Conservation (phyloP, 371 early-diverging fungal species). For the Mortierella sp. region DNA sequence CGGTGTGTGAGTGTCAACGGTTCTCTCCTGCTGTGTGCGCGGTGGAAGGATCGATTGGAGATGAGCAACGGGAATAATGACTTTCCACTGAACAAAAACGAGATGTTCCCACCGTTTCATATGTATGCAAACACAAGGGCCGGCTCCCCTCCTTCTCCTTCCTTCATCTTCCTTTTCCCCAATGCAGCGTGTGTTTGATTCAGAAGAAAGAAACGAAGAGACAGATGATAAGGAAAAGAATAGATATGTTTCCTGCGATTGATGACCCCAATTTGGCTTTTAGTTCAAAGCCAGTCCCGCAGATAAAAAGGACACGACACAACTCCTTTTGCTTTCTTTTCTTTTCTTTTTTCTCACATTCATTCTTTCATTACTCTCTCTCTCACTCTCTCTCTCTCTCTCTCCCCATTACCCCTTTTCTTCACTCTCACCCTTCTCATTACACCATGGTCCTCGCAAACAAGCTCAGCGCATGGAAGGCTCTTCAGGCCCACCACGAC, state of each 20-base stretch:
- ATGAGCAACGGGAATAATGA: no score
- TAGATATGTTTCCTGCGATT: neutral
- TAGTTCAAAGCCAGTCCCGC: neutral
- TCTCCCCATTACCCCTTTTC: neutral
- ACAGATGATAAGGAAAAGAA: neutral
- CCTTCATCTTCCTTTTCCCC: neutral
- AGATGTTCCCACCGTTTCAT: neutral
- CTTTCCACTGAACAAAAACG: no score
- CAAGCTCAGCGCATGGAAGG: constrained; percentile 85
- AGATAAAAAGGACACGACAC: constrained; percentile 1
- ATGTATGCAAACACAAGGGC: neutral
- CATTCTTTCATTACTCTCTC: neutral
- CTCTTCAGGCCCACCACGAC: constrained; percentile 90
- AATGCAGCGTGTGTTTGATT: neutral
- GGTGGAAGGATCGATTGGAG: neutral
- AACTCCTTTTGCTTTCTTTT: neutral
- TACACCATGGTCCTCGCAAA: constrained; percentile 75
- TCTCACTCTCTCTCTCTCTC: neutral
- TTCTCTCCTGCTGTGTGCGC: neutral
- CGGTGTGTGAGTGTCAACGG: neutral
- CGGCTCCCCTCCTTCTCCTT: no score
- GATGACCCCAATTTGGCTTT: neutral
- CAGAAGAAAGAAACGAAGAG: neutral
- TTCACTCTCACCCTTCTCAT: neutral
- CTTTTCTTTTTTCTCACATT: neutral